Base-by-base conservation (phyloP, 2,329 filamentous ascomycete species). In the Ophiostoma novo-ulmi region DNA sequence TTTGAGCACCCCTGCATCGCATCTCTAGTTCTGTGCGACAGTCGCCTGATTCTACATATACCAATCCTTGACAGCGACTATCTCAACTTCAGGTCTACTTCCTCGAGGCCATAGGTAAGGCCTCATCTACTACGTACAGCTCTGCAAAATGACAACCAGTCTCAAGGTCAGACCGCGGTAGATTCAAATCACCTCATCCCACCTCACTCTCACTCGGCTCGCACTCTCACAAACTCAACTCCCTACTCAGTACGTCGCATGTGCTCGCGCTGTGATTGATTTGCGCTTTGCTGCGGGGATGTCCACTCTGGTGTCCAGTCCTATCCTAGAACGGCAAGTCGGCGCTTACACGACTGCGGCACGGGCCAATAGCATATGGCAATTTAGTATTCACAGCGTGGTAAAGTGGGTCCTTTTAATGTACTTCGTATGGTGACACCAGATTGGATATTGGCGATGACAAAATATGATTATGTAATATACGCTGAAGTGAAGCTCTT, bases 331-430 rank as follows among this genome's bases (percentile, higher is more conserved):
- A 39, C 41, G 69, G 71, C 36, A 68, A 58, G 65, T 72, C 71
- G 71, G 71, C 71, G 71, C 71, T 72, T 72, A 72, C 66, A 70
- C 39, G 71, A 63, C 35, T 4, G 26, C 68, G 65, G 69, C n/a
- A 64, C 68, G 31, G 70, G 38, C 72, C 72, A 73, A 73, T 73
- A 20, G 63, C 22, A 39, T 65, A 36, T 63, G 58, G 58, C 58
- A 63, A 20, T 58, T n/a, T 48, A 7, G 22, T 17, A 48, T 14
- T 26, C n/a, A 11, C 52, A 58, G n/a, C n/a, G n/a, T 58, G 52
- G 44, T 31, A 58, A 31, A 26, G 22, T 58, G 52, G 52, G 52
- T 4, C 52, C 4, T 31, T 31, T 2, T 2, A 26, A 4, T 26
- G n/a, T 13, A 22, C n/a, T 58, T 55, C 10, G 48, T 13, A 22